Conservation (phyloP, 2,329 filamentous ascomycete species). For the Paecilomyces dactylethromorphus region DNA sequence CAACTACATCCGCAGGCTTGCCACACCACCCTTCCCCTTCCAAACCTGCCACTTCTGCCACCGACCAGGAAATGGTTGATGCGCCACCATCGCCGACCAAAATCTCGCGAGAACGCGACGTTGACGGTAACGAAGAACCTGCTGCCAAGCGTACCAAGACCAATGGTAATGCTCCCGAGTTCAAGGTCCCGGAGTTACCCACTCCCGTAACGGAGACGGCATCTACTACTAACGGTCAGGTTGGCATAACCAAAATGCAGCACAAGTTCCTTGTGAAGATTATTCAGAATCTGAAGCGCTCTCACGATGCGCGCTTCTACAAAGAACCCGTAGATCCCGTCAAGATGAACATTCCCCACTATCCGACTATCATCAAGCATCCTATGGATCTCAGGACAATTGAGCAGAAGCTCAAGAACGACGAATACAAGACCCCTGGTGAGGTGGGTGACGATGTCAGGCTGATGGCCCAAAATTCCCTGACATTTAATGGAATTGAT, state of each 20-base stretch:
- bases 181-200: slow-evolving; percentile 40
- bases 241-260: slow-evolving; percentile 34
- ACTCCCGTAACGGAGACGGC: slow-evolving; percentile 24
- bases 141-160: slow-evolving; percentile 76
- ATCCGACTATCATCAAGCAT: slow-evolving; percentile 64
- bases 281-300: slow-evolving; percentile 64
- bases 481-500: slow-evolving; percentile 72
- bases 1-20: slow-evolving; percentile 17
- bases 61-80: slow-evolving; percentile 51
- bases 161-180: slow-evolving; percentile 45
- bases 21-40: slow-evolving; percentile 27
- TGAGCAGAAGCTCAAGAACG: slow-evolving; percentile 69
- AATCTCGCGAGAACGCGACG: slow-evolving; percentile 68
- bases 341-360: slow-evolving; percentile 68
- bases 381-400: slow-evolving; percentile 83
- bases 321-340: slow-evolving; percentile 68
- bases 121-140: slow-evolving; percentile 59
- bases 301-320: slow-evolving; percentile 71
- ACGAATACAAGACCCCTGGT: slow-evolving; percentile 62
- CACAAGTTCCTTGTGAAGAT: slow-evolving; percentile 35
- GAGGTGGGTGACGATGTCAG: slow-evolving; percentile 69
- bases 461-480: slow-evolving; percentile 71
- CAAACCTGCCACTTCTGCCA: slow-evolving; percentile 8
- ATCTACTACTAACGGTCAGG: slow-evolving; percentile 9
- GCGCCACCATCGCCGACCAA: slow-evolving; percentile 50